Percentiles rank a stretch among this genome's conserved stretches.
Evolutionary conservation across 1,284 basidiomycete genomes (phyloP).

Genomic region (Leccinum holopus): DNA sequence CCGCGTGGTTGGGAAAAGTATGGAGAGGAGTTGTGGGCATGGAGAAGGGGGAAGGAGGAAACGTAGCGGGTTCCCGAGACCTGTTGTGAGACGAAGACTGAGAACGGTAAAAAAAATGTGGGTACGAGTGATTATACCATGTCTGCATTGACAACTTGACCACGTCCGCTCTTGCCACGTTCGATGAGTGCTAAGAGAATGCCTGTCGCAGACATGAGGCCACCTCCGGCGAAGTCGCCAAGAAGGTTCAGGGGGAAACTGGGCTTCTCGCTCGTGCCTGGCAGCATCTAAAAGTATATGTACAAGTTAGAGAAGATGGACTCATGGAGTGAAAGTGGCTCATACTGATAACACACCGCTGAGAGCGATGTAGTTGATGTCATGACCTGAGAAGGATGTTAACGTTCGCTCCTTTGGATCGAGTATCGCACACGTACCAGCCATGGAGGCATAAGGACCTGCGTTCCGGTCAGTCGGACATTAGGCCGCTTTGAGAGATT

Average conservation of each 20-base stretch:
- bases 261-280: conserved; percentile 62
- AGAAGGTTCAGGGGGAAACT: conserved; percentile 74
- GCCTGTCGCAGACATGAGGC: conserved; percentile 69
- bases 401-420: background rate
- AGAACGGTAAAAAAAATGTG: background rate
- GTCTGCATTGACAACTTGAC: conserved; percentile 76
- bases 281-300: conserved; percentile 56
- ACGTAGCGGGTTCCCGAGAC: conserved; percentile 79
- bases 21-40: conserved; percentile 40
- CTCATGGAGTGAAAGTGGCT: background rate
- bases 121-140: conserved; percentile 54
- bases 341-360: conserved; percentile 75
- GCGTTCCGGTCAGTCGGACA: conserved; percentile 16
- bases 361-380: conserved; percentile 84
- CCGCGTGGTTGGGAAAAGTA: conserved; percentile 52
- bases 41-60: conserved; percentile 66
- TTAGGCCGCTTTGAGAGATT: conserved; percentile 8
- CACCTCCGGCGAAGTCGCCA: conserved; percentile 83
- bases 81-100: conserved; percentile 36
- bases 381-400: conserved; percentile 56
- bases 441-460: conserved; percentile 70
- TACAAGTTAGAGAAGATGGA: background rate
- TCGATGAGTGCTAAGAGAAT: conserved; percentile 77
- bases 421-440: conserved; percentile 44
- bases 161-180: conserved; percentile 58